Conservation (phyloP, 345 rosid genomes). For the Luvunga scandens region DNA sequence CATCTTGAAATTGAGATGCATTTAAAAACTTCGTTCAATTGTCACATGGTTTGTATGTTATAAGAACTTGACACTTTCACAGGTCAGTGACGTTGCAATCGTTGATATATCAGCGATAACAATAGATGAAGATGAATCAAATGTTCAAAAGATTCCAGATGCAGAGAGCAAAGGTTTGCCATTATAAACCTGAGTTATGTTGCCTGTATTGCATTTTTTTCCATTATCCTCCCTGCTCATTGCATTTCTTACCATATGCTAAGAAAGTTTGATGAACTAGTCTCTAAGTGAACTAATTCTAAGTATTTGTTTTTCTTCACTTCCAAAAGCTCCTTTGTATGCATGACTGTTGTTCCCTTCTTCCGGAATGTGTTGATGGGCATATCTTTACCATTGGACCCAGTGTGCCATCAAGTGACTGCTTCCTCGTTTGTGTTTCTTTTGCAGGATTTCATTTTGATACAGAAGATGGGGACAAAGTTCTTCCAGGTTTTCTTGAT, state of each 20-base stretch:
- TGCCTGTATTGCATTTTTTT: neutral
- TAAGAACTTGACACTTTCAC: constrained; percentile 23
- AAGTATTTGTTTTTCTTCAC: neutral
- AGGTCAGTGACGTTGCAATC: constrained; percentile 86
- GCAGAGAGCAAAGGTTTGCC: constrained; percentile 86
- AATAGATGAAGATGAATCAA: constrained; percentile 52
- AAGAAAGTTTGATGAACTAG: neutral
- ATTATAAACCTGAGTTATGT: constrained; percentile 9
- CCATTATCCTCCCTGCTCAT: neutral
- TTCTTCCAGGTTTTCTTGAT: constrained; percentile 82
- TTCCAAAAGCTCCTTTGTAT: neutral
- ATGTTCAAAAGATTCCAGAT: constrained; percentile 64
- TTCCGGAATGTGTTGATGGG: neutral
- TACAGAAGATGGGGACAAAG: constrained; percentile 79
- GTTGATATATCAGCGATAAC: constrained; percentile 84
- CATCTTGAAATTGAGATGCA: neutral
- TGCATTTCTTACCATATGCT: neutral
- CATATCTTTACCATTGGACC: neutral
- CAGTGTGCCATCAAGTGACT: neutral
- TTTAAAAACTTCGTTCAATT: neutral
- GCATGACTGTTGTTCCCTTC: neutral
- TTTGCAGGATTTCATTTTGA: constrained; percentile 82
- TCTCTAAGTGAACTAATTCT: neutral
- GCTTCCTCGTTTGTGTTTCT: neutral
- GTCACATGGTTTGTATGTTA: neutral